A percentile compares a stretch with the other conserved stretches of the same genome.
Evolutionary conservation across 352 stramenopile species (phyloP).

Genomic region (Globisporangium camurandrum): DNA sequence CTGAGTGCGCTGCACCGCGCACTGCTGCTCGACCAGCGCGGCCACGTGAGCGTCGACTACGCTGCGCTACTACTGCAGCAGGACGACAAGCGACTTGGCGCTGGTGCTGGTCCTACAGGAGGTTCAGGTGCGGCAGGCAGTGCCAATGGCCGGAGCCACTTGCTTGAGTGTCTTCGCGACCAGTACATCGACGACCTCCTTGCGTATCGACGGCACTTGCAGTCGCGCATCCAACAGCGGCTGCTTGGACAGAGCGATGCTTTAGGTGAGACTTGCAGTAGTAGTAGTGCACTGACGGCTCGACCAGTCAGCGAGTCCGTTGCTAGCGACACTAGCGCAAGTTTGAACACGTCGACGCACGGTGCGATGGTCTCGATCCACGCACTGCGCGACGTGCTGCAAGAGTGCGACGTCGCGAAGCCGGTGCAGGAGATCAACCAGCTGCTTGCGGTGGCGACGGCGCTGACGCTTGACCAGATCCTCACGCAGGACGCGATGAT

Average conservation of each 20-base stretch:
- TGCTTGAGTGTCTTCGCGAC: slow-evolving; percentile 34
- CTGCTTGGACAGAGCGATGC: not conserved
- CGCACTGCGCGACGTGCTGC: slow-evolving; percentile 29
- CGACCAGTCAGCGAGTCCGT: not conserved
- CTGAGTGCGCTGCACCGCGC: slow-evolving; percentile 36
- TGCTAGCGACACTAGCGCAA: not conserved
- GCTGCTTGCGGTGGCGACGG: slow-evolving; percentile 24
- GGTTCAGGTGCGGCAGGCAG: not conserved
- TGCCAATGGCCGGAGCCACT: slow-evolving; percentile 5
- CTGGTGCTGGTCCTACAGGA: not conserved
- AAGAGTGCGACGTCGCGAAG: slow-evolving; percentile 40
- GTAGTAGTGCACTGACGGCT: not conserved
- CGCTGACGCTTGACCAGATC: slow-evolving; percentile 36
- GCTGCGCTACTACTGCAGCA: slow-evolving; percentile 25
- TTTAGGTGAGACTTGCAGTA: not conserved
- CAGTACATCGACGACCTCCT: slow-evolving; percentile 62
- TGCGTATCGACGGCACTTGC: slow-evolving; percentile 32
- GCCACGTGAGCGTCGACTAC: slow-evolving; percentile 33
- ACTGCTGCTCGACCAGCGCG: slow-evolving; percentile 35
- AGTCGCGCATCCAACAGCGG: slow-evolving; percentile 21
- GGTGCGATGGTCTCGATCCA: slow-evolving; percentile 39
- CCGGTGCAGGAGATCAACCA: slow-evolving; percentile 42
- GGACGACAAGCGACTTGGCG: slow-evolving; percentile 7
- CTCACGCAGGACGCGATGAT: slow-evolving; percentile 55
- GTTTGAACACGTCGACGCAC: not conserved